A percentile compares a stretch with the other conserved stretches of the same genome.
These are phyloP conservation scores for Suhomyces coccinellae DNA, from an alignment of 1,139 yeast genomes.

Conservation along the genomic window DNA sequence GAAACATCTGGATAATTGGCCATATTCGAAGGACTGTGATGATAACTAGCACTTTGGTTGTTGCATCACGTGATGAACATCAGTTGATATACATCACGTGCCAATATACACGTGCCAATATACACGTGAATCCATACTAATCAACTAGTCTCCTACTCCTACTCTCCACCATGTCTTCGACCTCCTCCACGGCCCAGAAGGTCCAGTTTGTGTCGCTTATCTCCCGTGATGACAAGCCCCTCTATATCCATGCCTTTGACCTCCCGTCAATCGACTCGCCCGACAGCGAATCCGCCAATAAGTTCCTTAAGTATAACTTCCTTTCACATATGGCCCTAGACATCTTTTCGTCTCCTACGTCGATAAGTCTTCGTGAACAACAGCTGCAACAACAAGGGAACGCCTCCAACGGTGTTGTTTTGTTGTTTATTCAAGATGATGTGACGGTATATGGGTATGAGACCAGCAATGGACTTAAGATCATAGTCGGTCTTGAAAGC, in stretches of 20 bases:
- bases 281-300: conserved; percentile 34
- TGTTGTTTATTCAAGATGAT: conserved; percentile 62
- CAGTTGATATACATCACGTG: not conserved
- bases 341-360: conserved; percentile 56
- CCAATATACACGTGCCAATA: too few species aligned
- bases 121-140: not conserved
- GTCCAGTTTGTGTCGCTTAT: conserved; percentile 53
- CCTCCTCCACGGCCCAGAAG: conserved; percentile 6
- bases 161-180: conserved; percentile 1
- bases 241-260: conserved; percentile 57
- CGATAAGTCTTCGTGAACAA: conserved; percentile 40
- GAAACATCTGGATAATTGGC: conserved; percentile 13
- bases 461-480: conserved; percentile 59
- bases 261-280: conserved; percentile 16
- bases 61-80: not conserved
- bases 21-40: not conserved
- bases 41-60: not conserved
- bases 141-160: not conserved
- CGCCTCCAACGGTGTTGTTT: conserved; percentile 31
- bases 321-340: conserved; percentile 69
- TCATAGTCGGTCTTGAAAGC: conserved; percentile 48
- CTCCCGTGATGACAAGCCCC: conserved; percentile 56
- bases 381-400: conserved; percentile 25
- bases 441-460: conserved; percentile 62
- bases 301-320: conserved; percentile 58